Evolutionary conservation across 306 rosid genomes (phyloP).

Genomic region (Dicorynia guianensis): DNA sequence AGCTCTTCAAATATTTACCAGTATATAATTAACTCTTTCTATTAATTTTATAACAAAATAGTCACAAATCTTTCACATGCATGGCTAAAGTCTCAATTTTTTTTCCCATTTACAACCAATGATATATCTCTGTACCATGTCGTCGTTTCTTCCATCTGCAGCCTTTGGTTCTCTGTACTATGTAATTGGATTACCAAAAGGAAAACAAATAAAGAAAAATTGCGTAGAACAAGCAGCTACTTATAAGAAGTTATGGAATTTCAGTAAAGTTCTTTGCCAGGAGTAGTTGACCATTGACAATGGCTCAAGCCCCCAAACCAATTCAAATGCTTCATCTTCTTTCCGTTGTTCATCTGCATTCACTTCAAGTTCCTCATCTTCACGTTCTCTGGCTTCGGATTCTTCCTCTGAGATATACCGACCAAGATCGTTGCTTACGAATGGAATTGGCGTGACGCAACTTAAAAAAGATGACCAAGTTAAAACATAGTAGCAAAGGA

Average conservation of each 20-base stretch:
- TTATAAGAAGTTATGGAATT: background rate
- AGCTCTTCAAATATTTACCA: no score
- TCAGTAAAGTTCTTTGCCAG: background rate
- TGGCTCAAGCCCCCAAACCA: background rate
- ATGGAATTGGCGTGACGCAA: background rate
- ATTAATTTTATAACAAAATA: no score
- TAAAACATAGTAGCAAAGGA: conserved; percentile 17
- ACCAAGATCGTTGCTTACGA: background rate
- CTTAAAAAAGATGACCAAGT: background rate
- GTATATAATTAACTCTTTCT: no score
- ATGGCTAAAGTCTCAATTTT: no score
- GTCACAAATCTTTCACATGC: no score
- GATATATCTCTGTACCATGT: no score
- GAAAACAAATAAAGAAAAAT: conserved; percentile 9
- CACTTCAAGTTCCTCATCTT: conserved; percentile 20
- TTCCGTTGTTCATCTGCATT: conserved; percentile 15
- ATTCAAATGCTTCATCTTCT: conserved; percentile 6
- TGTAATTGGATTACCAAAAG: conserved; percentile 30
- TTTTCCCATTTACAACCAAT: no score
- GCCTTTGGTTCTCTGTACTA: no score
- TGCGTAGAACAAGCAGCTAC: background rate
- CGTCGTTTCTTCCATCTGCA: no score
- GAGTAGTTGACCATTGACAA: background rate
- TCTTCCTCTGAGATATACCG: conserved; percentile 3
- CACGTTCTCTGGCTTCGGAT: background rate